A percentile compares a stretch with the other conserved stretches of the same genome.
phyloP scores from a whole-genome alignment of 257 asterid genomes.

The Phtheirospermum japonicum region DNA sequence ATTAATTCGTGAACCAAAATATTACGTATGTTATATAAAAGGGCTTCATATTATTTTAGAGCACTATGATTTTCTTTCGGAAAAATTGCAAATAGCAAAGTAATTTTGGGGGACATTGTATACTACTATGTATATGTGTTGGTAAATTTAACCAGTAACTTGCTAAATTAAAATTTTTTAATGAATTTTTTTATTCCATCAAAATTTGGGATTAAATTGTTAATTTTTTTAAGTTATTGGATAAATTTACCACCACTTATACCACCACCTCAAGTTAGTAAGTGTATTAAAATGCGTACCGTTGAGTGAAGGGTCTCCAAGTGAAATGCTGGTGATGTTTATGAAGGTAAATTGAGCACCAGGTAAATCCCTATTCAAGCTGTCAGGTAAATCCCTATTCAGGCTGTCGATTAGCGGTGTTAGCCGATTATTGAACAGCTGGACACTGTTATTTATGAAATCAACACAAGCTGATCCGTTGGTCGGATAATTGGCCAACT shows the following conservation, averaged over 20 bases:
- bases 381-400: constrained; percentile 25
- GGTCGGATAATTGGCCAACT: constrained; percentile 16
- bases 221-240: too few species aligned
- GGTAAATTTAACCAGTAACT: too few species aligned
- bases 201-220: too few species aligned
- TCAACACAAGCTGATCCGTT: constrained; percentile 44
- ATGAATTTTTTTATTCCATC: too few species aligned
- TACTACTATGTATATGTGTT: too few species aligned
- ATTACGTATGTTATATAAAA: background rate
- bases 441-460: constrained; percentile 32
- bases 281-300: constrained; percentile 28
- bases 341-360: constrained; percentile 44
- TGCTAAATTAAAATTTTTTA: too few species aligned
- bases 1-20: too few species aligned
- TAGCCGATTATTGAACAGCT: constrained; percentile 33
- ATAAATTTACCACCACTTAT: too few species aligned
- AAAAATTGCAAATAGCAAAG: too few species aligned
- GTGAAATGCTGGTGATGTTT: constrained; percentile 41
- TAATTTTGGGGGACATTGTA: too few species aligned
- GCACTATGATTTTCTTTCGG: too few species aligned
- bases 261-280: too few species aligned
- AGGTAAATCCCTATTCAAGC: constrained; percentile 29
- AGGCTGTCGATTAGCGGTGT: constrained; percentile 37
- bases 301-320: constrained; percentile 25
- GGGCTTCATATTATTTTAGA: background rate